Percentiles rank a stretch among this genome's conserved stretches.
Conservation (phyloP, 768 basidiomycete genomes). For the Grammothele lineata region DNA sequence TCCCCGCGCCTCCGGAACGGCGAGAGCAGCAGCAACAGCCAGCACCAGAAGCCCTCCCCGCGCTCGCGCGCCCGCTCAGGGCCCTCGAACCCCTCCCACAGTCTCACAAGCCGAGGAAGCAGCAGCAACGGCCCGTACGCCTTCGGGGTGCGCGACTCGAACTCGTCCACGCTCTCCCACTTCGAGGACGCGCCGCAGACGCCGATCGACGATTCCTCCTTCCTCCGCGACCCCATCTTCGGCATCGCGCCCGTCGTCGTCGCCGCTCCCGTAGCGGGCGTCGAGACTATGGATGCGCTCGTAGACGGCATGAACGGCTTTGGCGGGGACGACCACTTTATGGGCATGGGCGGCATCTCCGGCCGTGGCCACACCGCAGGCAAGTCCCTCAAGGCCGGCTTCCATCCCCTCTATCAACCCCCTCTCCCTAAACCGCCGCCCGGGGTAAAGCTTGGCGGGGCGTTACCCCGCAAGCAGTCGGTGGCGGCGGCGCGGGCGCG, state of each 20-base stretch:
- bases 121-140: too few species aligned
- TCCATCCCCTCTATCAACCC: slow-evolving; percentile 78
- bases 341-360: slow-evolving; percentile 34
- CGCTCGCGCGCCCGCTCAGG: slow-evolving; percentile 15
- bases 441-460: slow-evolving; percentile 61
- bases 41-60: too few species aligned
- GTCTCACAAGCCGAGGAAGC: slow-evolving; percentile 6
- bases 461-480: slow-evolving; percentile 26
- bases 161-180: slow-evolving; percentile 59
- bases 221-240: slow-evolving; percentile 24
- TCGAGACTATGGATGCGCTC: slow-evolving; percentile 84
- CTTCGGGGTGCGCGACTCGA: slow-evolving; percentile 53
- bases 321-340: slow-evolving; percentile 51
- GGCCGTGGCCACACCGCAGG: slow-evolving; percentile 34
- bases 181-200: slow-evolving; percentile 72
- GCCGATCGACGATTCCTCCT: slow-evolving; percentile 42
- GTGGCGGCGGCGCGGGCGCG: slow-evolving; percentile 25
- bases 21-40: slow-evolving; percentile 4
- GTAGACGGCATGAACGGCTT: slow-evolving; percentile 86
- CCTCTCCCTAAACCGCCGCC: slow-evolving; percentile 83
- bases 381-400: slow-evolving; percentile 53
- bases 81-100: slow-evolving; percentile 3
- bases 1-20: slow-evolving; percentile 7
- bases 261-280: slow-evolving; percentile 71
- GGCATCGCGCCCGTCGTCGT: slow-evolving; percentile 48